These are phyloP conservation scores for Flaveria robusta DNA, from an alignment of 129 eudicot species.

Conservation along the genomic window DNA sequence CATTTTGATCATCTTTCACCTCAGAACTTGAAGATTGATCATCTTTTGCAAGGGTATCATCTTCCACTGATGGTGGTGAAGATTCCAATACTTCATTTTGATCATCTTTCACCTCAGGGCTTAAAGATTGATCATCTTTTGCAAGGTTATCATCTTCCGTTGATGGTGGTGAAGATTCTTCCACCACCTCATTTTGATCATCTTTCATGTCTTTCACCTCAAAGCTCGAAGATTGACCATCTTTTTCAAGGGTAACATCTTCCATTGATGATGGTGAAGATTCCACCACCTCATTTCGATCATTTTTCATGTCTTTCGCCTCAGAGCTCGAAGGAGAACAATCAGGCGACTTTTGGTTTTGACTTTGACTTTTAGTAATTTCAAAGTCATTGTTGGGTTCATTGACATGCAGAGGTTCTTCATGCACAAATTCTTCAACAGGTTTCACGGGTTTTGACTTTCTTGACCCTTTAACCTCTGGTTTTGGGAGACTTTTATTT, in stretches of 20 bases:
- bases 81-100: not conserved
- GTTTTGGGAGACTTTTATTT: conserved; percentile 20
- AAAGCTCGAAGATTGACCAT: not conserved
- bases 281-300: not conserved
- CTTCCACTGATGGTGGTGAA: conserved; percentile 4
- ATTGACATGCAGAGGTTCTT: conserved; percentile 41
- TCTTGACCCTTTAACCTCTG: conserved; percentile 17
- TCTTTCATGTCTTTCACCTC: not conserved
- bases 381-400: conserved; percentile 31
- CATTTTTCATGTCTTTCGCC: conserved; percentile 5
- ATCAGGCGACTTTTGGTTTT: conserved; percentile 11
- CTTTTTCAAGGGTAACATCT: not conserved
- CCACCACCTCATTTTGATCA: not conserved
- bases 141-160: conserved; percentile 9
- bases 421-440: conserved; percentile 34
- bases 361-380: conserved; percentile 11
- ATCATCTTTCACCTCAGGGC: not conserved
- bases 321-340: conserved; percentile 23
- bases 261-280: not conserved
- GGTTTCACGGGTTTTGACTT: conserved; percentile 27
- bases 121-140: conserved; percentile 1
- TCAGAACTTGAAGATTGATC: not conserved
- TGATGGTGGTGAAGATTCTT: not conserved
- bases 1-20: not conserved
- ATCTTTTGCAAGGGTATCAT: not conserved